A percentile compares a stretch with the other conserved stretches of the same genome.
These are phyloP conservation scores for Piromyces finnis DNA, from an alignment of 192 early-diverging fungal species.

Conservation along the genomic window DNA sequence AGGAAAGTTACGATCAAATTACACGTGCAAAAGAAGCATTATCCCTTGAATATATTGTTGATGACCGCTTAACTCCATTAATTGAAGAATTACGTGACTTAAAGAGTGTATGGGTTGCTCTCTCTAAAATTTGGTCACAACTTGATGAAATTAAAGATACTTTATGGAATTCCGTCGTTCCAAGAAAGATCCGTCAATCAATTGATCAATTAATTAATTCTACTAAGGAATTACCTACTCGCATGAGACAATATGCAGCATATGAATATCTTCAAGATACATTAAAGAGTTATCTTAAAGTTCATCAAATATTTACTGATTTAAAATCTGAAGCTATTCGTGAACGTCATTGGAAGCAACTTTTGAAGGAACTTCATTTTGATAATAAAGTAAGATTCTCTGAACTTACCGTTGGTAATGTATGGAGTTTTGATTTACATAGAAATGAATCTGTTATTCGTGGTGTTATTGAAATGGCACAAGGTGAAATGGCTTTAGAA, in stretches of 20 bases:
- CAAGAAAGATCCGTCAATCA: slow-evolving; percentile 74
- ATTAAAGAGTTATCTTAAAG: slow-evolving; percentile 58
- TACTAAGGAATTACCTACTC: slow-evolving; percentile 86
- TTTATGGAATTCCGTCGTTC: slow-evolving; percentile 65
- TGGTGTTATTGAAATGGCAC: slow-evolving; percentile 79
- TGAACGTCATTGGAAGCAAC: slow-evolving; percentile 91
- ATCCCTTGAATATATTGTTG: slow-evolving; percentile 51
- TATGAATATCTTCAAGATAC: slow-evolving; percentile 85
- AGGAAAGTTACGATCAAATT: slow-evolving; percentile 73
- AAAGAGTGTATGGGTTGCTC: slow-evolving; percentile 76
- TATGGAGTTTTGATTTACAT: slow-evolving; percentile 86
- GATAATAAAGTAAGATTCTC: slow-evolving; percentile 38
- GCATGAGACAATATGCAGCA: slow-evolving; percentile 92
- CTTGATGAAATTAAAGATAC: slow-evolving; percentile 74
- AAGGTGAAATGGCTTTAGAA: slow-evolving; percentile 99
- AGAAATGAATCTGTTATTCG: slow-evolving; percentile 71
- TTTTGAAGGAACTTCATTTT: slow-evolving; percentile 68
- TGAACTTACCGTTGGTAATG: slow-evolving; percentile 81
- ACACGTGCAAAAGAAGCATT: slow-evolving; percentile 85
- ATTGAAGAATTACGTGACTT: slow-evolving; percentile 84
- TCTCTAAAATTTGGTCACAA: slow-evolving; percentile 65
- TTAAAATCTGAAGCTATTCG: slow-evolving; percentile 92
- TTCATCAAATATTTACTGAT: slow-evolving; percentile 62
- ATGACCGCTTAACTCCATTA: slow-evolving; percentile 60
- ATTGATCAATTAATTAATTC: slow-evolving; percentile 63